Evolutionary conservation across 2,329 filamentous ascomycete species (phyloP).

Genomic region (Venturia nashicola): DNA sequence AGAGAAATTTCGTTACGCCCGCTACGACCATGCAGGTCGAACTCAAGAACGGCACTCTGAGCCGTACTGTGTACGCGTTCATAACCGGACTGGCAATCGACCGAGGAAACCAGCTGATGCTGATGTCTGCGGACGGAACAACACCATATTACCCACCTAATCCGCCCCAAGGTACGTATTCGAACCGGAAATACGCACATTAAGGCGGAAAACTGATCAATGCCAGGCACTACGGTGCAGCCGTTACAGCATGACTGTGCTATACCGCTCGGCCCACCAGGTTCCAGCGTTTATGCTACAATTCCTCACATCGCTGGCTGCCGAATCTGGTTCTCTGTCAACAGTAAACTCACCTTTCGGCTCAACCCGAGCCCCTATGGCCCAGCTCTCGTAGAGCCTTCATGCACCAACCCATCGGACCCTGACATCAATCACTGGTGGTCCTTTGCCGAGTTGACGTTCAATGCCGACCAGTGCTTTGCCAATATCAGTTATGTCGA

Average conservation of each 20-base stretch:
- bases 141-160: slow-evolving; percentile 53
- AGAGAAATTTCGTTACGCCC: not conserved
- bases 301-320: slow-evolving; percentile 60
- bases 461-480: slow-evolving; percentile 34
- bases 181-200: slow-evolving; percentile 20
- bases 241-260: slow-evolving; percentile 46
- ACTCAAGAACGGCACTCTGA: slow-evolving; percentile 53
- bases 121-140: slow-evolving; percentile 53
- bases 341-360: slow-evolving; percentile 50
- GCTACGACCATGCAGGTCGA: slow-evolving; percentile 44
- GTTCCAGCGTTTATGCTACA: slow-evolving; percentile 45
- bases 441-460: slow-evolving; percentile 36
- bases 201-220: slow-evolving; percentile 9
- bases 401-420: slow-evolving; percentile 50
- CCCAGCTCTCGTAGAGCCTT: slow-evolving; percentile 63
- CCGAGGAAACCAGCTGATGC: slow-evolving; percentile 46
- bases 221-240: slow-evolving; percentile 26
- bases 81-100: slow-evolving; percentile 57
- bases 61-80: slow-evolving; percentile 52
- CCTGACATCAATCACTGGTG: slow-evolving; percentile 33
- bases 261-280: slow-evolving; percentile 51
- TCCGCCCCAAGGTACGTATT: slow-evolving; percentile 28
- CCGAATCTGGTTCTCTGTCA: slow-evolving; percentile 58
- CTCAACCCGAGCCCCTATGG: slow-evolving; percentile 60
- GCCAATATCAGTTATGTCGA: slow-evolving; percentile 61